These are phyloP conservation scores for Acephala macrosclerotiorum DNA, from an alignment of 2,329 filamentous ascomycete species.

Conservation along the genomic window DNA sequence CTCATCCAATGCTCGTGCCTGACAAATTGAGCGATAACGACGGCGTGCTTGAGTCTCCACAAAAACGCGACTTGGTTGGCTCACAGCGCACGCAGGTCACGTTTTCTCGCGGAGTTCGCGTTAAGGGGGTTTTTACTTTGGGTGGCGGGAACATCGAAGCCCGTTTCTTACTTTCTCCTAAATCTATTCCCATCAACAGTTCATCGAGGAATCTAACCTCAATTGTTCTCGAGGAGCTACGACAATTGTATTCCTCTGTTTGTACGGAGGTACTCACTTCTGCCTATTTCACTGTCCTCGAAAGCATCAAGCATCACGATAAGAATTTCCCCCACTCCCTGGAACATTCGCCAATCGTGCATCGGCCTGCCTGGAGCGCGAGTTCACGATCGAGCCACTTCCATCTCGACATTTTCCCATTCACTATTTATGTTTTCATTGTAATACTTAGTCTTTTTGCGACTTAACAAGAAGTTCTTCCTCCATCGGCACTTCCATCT, in stretches of 20 bases:
- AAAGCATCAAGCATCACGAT: background rate
- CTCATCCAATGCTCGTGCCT: constrained; percentile 1
- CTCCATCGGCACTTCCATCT: background rate
- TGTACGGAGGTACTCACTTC: background rate
- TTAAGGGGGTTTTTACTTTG: constrained; percentile 11
- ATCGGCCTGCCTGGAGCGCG: background rate
- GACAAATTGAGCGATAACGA: constrained; percentile 7
- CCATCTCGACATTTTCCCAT: background rate
- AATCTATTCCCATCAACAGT: background rate
- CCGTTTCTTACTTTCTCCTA: constrained; percentile 14
- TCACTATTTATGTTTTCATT: too few species aligned
- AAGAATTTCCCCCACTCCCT: background rate
- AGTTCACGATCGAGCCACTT: background rate
- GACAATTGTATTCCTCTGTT: background rate
- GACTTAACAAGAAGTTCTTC: background rate
- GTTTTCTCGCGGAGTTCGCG: background rate
- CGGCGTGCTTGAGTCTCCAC: background rate
- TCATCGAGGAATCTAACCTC: background rate
- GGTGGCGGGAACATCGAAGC: background rate
- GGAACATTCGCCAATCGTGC: background rate
- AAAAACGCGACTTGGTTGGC: background rate
- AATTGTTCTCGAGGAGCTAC: background rate
- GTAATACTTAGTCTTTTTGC: background rate
- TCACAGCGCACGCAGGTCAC: background rate
- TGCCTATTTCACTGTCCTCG: background rate